Conservation (phyloP, 768 basidiomycete genomes). For the Coprinopsis sp. region DNA sequence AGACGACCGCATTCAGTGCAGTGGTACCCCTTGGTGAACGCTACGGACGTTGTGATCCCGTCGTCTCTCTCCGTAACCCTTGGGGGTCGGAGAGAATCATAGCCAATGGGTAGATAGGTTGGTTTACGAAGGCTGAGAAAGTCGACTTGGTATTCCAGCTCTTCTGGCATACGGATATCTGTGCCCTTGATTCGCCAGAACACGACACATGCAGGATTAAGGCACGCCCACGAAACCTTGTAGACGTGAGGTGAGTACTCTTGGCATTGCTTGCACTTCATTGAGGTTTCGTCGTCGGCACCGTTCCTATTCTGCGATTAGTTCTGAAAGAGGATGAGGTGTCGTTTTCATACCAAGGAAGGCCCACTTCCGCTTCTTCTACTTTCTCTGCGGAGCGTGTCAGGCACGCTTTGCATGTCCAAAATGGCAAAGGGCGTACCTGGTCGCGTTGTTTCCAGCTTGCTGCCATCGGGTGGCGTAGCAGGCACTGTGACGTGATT, state of each 20-base stretch:
- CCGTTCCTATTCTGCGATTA: no score
- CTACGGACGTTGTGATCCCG: conserved; percentile 47
- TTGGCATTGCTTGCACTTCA: conserved; percentile 40
- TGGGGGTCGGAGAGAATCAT: conserved; percentile 37
- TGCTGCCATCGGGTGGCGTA: no score
- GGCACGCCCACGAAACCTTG: conserved; percentile 54
- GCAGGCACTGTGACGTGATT: no score
- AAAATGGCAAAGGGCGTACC: no score
- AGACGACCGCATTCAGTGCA: conserved; percentile 66
- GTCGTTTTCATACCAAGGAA: no score
- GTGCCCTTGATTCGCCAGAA: conserved; percentile 45
- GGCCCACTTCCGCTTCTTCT: no score
- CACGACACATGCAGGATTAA: conserved; percentile 48
- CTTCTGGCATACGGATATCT: conserved; percentile 23
- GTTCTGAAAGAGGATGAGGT: no score
- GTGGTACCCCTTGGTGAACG: conserved; percentile 64
- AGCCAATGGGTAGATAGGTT: conserved; percentile 25
- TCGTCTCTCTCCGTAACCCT: conserved; percentile 23
- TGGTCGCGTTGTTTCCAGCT: no score
- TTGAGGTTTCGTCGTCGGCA: no score
- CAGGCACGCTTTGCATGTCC: no score
- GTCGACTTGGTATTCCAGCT: conserved; percentile 42
- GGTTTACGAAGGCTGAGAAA: conserved; percentile 41
- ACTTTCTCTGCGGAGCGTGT: no score
- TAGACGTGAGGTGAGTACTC: conserved; percentile 51